Evolutionary conservation across 805 yeast species (phyloP).

Genomic region (Jamesozyma piceae): DNA sequence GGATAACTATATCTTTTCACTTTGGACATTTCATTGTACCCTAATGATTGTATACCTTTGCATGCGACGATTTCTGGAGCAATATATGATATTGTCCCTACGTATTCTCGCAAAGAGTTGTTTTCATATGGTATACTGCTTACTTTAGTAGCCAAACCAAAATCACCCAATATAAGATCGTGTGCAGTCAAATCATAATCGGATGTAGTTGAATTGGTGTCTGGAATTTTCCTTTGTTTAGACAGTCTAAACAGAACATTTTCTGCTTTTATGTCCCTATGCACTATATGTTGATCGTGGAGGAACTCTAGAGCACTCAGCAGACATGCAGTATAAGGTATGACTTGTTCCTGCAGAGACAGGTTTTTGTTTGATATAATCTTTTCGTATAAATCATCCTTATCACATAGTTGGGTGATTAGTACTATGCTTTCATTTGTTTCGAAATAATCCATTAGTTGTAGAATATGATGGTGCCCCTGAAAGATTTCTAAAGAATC

Average conservation of each 20-base stretch:
- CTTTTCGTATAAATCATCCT: conserved; percentile 60
- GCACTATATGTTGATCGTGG: conserved; percentile 52
- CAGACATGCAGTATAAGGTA: conserved; percentile 40
- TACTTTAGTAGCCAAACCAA: conserved; percentile 52
- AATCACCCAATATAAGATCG: conserved; percentile 33
- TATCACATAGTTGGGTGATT: conserved; percentile 57
- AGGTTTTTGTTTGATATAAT: conserved; percentile 40
- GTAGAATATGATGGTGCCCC: conserved; percentile 43
- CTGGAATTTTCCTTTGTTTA: background rate
- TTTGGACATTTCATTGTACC: conserved; percentile 9
- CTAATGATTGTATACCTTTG: conserved; percentile 18
- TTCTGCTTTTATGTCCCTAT: conserved; percentile 67
- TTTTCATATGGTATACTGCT: conserved; percentile 26
- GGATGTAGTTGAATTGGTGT: conserved; percentile 12
- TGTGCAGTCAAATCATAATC: conserved; percentile 25
- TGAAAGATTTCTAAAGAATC: conserved; percentile 17
- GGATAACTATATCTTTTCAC: conserved; percentile 41
- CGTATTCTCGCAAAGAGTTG: conserved; percentile 37
- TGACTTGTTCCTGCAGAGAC: conserved; percentile 39
- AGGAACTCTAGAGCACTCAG: conserved; percentile 48
- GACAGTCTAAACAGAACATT: conserved; percentile 44
- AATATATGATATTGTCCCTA: conserved; percentile 65
- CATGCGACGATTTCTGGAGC: conserved; percentile 58
- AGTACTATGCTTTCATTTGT: conserved; percentile 47
- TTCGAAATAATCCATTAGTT: conserved; percentile 61